Conservation (phyloP, 2,329 filamentous ascomycete species). For the Hypoxylon sp. region DNA sequence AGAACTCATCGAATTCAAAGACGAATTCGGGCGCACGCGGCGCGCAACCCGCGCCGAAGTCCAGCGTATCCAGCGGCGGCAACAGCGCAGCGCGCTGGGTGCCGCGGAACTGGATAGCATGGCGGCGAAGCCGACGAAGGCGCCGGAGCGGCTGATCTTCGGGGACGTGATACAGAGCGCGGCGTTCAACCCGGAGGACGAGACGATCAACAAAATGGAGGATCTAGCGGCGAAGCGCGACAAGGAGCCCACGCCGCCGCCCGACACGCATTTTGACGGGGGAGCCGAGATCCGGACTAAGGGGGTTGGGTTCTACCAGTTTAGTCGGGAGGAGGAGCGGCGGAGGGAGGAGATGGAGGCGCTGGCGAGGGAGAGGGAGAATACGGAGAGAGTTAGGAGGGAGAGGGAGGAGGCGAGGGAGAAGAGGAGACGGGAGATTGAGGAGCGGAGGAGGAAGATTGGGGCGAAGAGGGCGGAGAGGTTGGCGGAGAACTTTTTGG, state of each 20-base stretch:
- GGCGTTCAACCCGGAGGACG: constrained; percentile 83
- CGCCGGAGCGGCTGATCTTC: constrained; percentile 80
- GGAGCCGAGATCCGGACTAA: constrained; percentile 85
- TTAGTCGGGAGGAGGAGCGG: constrained; percentile 80
- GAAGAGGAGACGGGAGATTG: constrained; percentile 72
- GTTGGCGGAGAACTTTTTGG: constrained; percentile 55
- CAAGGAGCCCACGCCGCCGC: constrained; percentile 82
- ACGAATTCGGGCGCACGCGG: constrained; percentile 91
- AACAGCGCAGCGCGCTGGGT: constrained; percentile 64
- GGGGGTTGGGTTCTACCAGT: constrained; percentile 92
- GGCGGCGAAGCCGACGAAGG: constrained; percentile 69
- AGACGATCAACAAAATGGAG: constrained; percentile 75
- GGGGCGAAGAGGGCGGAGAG: constrained; percentile 63
- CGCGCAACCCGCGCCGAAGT: constrained; percentile 78
- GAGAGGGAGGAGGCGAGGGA: constrained; percentile 69
- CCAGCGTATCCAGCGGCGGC: constrained; percentile 71
- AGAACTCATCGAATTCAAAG: constrained; percentile 85
- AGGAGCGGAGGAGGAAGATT: constrained; percentile 72
- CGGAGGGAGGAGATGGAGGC: constrained; percentile 79
- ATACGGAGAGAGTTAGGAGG: constrained; percentile 74
- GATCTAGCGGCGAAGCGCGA: constrained; percentile 83
- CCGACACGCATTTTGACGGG: constrained; percentile 87
- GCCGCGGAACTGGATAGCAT: constrained; percentile 75
- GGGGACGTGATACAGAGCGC: constrained; percentile 86
- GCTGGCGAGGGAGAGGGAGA: constrained; percentile 74